Conservation (phyloP, 2,329 filamentous ascomycete species). For the Helotiales sp. region DNA sequence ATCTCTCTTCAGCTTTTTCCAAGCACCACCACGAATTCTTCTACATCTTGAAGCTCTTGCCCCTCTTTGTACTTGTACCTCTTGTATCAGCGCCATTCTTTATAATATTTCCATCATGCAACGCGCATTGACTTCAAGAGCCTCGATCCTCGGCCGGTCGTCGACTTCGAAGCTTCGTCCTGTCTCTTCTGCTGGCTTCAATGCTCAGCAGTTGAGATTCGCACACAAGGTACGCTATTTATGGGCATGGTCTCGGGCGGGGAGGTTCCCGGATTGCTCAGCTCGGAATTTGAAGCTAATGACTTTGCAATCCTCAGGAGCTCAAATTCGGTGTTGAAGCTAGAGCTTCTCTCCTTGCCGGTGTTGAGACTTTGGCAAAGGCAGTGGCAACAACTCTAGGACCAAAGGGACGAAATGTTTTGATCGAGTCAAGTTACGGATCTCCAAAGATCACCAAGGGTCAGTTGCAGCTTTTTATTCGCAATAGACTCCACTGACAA, state of each 20-base stretch:
- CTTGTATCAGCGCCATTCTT: slow-evolving; percentile 30
- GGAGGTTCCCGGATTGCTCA: not conserved
- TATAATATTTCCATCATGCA: slow-evolving; percentile 72
- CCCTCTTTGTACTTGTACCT: slow-evolving; percentile 36
- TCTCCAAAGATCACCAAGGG: slow-evolving; percentile 99
- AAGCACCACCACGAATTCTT: slow-evolving; percentile 12
- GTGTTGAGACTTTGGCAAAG: slow-evolving; percentile 96
- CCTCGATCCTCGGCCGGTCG: slow-evolving; percentile 76
- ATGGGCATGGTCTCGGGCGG: too few relatives aligned
- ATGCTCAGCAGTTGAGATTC: slow-evolving; percentile 89
- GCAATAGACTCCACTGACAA: slow-evolving; percentile 18
- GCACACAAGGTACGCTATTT: slow-evolving; percentile 82
- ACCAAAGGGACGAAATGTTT: slow-evolving; percentile 96
- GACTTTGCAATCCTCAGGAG: slow-evolving; percentile 62
- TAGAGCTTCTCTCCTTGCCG: slow-evolving; percentile 84
- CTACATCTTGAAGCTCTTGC: slow-evolving; percentile 23
- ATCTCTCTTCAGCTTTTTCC: slow-evolving; percentile 14
- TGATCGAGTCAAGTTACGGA: slow-evolving; percentile 98
- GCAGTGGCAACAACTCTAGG: slow-evolving; percentile 95
- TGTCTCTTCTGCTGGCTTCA: slow-evolving; percentile 59
- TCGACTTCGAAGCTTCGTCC: slow-evolving; percentile 68
- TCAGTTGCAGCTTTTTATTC: slow-evolving; percentile 50
- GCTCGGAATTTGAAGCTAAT: slow-evolving; percentile 20
- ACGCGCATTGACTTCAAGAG: slow-evolving; percentile 86
- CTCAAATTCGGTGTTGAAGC: slow-evolving; percentile 98